phyloP scores from a whole-genome alignment of 169 alveolate species.

The Amoebophrya sp. region DNA sequence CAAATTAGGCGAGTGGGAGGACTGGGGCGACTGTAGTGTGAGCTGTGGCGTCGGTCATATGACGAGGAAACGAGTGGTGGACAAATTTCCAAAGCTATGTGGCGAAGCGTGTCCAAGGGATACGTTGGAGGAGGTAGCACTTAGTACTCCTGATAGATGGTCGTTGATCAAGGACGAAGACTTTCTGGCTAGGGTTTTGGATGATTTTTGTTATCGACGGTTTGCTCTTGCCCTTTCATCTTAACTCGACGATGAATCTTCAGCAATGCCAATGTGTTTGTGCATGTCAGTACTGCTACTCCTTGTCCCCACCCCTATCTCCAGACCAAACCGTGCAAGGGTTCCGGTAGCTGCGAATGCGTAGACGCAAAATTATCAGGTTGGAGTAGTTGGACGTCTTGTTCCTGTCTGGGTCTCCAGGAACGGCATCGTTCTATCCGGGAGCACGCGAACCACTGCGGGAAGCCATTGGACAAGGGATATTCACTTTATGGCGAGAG shows the following conservation, averaged over 20 bases:
- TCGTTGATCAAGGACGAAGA: neutral
- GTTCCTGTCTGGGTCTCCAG: neutral
- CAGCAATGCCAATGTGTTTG: neutral
- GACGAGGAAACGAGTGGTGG: neutral
- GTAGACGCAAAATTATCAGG: neutral
- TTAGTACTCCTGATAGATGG: neutral
- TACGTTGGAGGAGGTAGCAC: neutral
- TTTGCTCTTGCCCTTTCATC: neutral
- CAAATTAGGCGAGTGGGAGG: neutral
- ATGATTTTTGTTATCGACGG: neutral
- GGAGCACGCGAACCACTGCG: neutral
- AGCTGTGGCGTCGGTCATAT: neutral
- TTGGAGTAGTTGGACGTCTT: neutral
- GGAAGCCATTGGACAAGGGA: neutral
- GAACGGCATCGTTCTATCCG: neutral
- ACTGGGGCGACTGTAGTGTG: neutral
- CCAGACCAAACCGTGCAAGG: neutral
- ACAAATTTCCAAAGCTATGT: neutral
- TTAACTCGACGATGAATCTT: neutral
- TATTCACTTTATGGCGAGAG: neutral
- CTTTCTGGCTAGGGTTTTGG: neutral
- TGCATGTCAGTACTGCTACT: no score
- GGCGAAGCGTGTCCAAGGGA: neutral
- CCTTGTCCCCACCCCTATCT: no score
- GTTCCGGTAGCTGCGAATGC: neutral